Evolutionary conservation across 2,329 filamentous ascomycete species (phyloP).

Genomic region (Claviceps arundinis): DNA sequence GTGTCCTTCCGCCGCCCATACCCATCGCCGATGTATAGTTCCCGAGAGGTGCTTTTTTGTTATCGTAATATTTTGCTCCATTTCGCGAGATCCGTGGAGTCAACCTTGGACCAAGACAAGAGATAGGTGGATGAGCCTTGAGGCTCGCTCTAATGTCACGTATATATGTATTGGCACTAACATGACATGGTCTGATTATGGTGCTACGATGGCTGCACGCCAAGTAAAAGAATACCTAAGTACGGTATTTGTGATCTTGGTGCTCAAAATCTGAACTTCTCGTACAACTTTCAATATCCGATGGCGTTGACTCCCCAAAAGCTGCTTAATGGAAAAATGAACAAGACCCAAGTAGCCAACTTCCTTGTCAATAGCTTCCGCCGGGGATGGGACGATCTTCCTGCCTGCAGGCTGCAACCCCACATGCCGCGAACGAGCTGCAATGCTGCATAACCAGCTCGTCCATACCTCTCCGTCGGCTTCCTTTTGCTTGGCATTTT

Average conservation of each 20-base stretch:
- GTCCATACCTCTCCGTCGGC: not conserved
- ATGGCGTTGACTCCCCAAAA: not conserved
- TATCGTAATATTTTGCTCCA: no score
- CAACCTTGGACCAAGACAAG: not conserved
- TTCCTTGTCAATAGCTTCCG: not conserved
- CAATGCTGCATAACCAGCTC: not conserved
- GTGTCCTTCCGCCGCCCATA: no score
- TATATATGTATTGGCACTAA: not conserved
- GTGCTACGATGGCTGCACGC: not conserved
- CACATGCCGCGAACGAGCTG: not conserved
- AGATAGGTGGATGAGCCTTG: not conserved
- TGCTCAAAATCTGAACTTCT: not conserved
- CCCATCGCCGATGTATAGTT: no score
- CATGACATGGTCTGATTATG: not conserved
- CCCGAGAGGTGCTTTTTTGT: no score
- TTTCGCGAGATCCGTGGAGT: no score
- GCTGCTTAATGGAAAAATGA: not conserved
- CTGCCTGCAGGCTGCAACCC: not conserved
- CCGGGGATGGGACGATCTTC: not conserved
- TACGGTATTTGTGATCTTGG: not conserved
- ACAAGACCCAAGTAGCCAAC: not conserved
- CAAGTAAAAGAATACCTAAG: not conserved
- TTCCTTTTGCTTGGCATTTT: not conserved
- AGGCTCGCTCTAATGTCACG: not conserved
- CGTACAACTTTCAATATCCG: not conserved